Conservation (phyloP, 805 yeast species). For the Metschnikowia corniflorae region DNA sequence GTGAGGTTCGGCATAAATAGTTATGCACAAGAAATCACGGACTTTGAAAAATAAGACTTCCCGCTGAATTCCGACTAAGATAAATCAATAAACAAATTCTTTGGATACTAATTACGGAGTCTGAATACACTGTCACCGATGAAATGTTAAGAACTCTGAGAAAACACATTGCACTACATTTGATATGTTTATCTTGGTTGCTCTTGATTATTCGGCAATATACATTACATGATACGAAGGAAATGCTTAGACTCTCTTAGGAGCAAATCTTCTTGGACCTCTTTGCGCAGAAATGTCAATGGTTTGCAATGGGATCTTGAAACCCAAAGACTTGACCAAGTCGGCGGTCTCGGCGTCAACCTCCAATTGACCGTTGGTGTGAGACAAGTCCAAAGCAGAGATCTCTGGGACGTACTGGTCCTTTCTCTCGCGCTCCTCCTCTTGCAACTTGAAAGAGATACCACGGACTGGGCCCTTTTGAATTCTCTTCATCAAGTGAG, state of each 20-base stretch:
- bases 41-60: too few species aligned
- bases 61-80: too few species aligned
- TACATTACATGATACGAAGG: slow-evolving; percentile 19
- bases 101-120: too few species aligned
- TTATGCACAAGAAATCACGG: too few species aligned
- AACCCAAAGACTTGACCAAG: slow-evolving; percentile 90
- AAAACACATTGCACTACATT: too few species aligned
- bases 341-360: slow-evolving; percentile 96
- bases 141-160: too few species aligned
- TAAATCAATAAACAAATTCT: too few species aligned
- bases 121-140: too few species aligned
- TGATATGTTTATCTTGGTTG: too few species aligned
- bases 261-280: slow-evolving; percentile 87
- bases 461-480: slow-evolving; percentile 99
- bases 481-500: slow-evolving; percentile 99
- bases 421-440: slow-evolving; percentile 99
- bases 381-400: slow-evolving; percentile 97
- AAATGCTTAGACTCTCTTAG: slow-evolving; percentile 69
- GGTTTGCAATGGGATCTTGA: slow-evolving; percentile 79
- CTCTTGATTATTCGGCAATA: slow-evolving; percentile 14
- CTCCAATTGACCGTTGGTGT: slow-evolving; percentile 93
- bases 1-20: too few species aligned
- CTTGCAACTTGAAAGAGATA: slow-evolving; percentile 99
- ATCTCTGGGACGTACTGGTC: slow-evolving; percentile 99
- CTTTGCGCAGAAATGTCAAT: slow-evolving; percentile 86